phyloP scores from a whole-genome alignment of 441 rosid genomes.

The Populus tomentosa region DNA sequence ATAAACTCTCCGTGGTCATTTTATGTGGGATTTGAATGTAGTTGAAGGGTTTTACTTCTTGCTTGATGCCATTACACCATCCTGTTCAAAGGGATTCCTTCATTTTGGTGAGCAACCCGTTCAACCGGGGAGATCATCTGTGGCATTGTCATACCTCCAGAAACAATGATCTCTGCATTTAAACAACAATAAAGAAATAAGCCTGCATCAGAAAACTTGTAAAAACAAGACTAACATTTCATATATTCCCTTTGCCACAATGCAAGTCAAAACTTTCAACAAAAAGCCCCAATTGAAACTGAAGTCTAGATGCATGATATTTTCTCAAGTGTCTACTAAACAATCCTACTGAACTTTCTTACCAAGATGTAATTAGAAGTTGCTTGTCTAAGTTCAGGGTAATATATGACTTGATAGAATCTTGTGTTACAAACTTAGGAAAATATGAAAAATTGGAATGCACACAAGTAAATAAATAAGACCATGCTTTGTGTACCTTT shows the following conservation, averaged over 20 bases:
- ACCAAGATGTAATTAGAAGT: neutral
- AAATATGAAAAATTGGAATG: neutral
- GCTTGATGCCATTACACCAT: slow-evolving; percentile 24
- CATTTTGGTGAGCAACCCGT: slow-evolving; percentile 35
- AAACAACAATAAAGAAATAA: neutral
- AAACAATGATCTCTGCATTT: slow-evolving; percentile 60
- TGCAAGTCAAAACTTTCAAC: neutral
- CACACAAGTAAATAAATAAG: neutral
- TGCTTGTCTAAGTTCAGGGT: neutral
- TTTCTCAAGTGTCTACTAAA: neutral
- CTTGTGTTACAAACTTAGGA: neutral
- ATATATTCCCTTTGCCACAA: neutral
- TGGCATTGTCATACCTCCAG: slow-evolving; percentile 80
- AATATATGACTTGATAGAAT: neutral
- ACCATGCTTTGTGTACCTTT: neutral
- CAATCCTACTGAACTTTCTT: neutral
- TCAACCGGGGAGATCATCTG: slow-evolving; percentile 48
- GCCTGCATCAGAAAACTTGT: neutral
- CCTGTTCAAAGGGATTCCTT: slow-evolving; percentile 50
- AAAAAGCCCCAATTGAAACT: neutral
- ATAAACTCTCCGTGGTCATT: neutral
- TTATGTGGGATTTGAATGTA: neutral
- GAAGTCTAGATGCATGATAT: neutral
- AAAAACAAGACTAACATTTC: neutral
- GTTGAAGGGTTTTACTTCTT: slow-evolving; percentile 2